These are phyloP conservation scores for Oryza longistaminata DNA, from an alignment of 176 grass and related monocot genomes.

Conservation along the genomic window DNA sequence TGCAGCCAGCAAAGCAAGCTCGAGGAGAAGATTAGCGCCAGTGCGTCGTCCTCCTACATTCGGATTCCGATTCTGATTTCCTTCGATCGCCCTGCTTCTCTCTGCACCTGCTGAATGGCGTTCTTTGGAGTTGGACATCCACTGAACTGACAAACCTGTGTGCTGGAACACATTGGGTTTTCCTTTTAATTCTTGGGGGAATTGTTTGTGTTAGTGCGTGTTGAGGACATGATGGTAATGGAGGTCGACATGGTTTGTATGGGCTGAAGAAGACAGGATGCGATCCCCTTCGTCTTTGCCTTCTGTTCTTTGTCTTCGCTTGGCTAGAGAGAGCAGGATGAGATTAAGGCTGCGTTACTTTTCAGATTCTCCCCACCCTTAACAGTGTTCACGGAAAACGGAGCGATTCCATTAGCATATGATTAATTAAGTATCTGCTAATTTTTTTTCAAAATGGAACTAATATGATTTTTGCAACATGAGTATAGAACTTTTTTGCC, in stretches of 20 bases:
- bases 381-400: too few relatives aligned
- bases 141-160: conserved; percentile 21
- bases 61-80: conserved; percentile 45
- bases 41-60: not conserved
- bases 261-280: conserved; percentile 2
- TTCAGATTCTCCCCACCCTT: too few relatives aligned
- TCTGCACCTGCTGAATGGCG: not conserved
- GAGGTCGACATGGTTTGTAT: too few relatives aligned
- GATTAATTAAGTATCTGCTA: too few relatives aligned
- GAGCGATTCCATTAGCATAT: too few relatives aligned
- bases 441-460: too few relatives aligned
- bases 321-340: not conserved
- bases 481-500: too few relatives aligned
- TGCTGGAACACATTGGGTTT: conserved; percentile 8
- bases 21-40: conserved; percentile 10
- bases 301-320: not conserved
- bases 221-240: too few relatives aligned
- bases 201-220: conserved; percentile 23
- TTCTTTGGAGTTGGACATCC: conserved; percentile 9
- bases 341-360: too few relatives aligned
- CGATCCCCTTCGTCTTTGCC: not conserved
- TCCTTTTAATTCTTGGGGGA: not conserved
- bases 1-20: not conserved
- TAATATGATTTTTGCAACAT: too few relatives aligned
- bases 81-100: not conserved